These are phyloP conservation scores for Sporisorium iseilematis-ciliati DNA, from an alignment of 1,284 basidiomycete genomes.

Conservation along the genomic window DNA sequence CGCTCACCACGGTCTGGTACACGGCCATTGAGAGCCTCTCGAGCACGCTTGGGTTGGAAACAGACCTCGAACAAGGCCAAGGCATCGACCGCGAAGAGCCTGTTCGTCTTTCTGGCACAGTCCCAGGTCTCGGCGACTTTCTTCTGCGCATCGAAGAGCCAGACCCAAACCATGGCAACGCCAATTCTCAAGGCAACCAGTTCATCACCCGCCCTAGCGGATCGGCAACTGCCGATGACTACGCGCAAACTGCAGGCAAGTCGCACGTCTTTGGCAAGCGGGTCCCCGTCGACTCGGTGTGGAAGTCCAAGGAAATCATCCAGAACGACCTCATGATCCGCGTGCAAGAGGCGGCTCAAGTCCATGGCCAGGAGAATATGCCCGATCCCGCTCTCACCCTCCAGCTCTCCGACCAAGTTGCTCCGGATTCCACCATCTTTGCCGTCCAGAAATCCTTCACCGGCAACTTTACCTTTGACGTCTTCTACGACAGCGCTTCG, in stretches of 20 bases:
- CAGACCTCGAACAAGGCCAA: slow-evolving; percentile 76
- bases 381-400: slow-evolving; percentile 85
- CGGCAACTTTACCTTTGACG: slow-evolving; percentile 85
- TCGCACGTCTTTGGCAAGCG: slow-evolving; percentile 80
- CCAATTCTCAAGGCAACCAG: slow-evolving; percentile 72
- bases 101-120: slow-evolving; percentile 78
- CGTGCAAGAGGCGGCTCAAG: slow-evolving; percentile 75
- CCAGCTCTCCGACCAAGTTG: slow-evolving; percentile 80
- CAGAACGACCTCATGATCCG: slow-evolving; percentile 76
- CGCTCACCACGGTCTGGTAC: slow-evolving; percentile 84
- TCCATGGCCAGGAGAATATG: slow-evolving; percentile 73
- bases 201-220: slow-evolving; percentile 49
- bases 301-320: slow-evolving; percentile 87
- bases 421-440: slow-evolving; percentile 81
- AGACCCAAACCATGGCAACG: slow-evolving; percentile 68
- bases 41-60: slow-evolving; percentile 76
- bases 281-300: slow-evolving; percentile 77
- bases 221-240: slow-evolving; percentile 76
- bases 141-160: slow-evolving; percentile 83
- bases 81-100: slow-evolving; percentile 72
- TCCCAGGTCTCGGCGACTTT: slow-evolving; percentile 84
- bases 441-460: slow-evolving; percentile 86
- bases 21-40: slow-evolving; percentile 86
- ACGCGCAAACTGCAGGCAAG: slow-evolving; percentile 77
- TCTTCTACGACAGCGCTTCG: slow-evolving; percentile 81